These are phyloP conservation scores for Kodamaea nitidulidarum DNA, from an alignment of 805 yeast species.

Conservation along the genomic window DNA sequence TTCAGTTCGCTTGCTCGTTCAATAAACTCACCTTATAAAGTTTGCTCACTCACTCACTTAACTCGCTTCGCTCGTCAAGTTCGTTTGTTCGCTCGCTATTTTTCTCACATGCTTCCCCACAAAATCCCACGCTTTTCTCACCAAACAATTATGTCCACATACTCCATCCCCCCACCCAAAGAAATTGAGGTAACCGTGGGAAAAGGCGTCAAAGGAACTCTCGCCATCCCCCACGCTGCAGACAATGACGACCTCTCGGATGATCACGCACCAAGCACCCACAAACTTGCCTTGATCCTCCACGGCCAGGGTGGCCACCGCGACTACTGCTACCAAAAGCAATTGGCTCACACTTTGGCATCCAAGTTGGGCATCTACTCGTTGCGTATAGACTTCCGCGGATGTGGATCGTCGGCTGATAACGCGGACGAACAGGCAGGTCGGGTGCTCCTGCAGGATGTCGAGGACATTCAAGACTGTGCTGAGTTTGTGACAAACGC, in stretches of 20 bases:
- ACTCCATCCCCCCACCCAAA: slow-evolving; percentile 18
- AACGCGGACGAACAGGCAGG: slow-evolving; percentile 40
- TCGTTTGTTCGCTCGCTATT: no score
- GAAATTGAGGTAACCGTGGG: slow-evolving; percentile 35
- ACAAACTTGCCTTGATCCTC: slow-evolving; percentile 54
- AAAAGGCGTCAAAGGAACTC: slow-evolving; percentile 34
- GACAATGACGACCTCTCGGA: slow-evolving; percentile 21
- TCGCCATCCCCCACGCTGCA: slow-evolving; percentile 35
- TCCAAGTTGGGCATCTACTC: slow-evolving; percentile 56
- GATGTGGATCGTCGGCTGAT: slow-evolving; percentile 74
- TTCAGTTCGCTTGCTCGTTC: no score
- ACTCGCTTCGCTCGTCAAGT: no score
- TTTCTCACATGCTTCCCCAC: neutral
- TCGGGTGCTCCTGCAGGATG: slow-evolving; percentile 59
- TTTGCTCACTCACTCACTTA: no score
- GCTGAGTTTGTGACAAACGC: slow-evolving; percentile 29
- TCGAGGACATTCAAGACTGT: slow-evolving; percentile 55
- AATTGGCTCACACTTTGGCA: slow-evolving; percentile 58
- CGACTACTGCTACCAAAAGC: slow-evolving; percentile 68
- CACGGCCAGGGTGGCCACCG: slow-evolving; percentile 89
- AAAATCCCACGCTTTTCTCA: neutral
- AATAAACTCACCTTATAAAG: no score
- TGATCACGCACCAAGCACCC: slow-evolving; percentile 38
- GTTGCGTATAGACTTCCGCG: slow-evolving; percentile 79
- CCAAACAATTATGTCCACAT: neutral